phyloP scores from a whole-genome alignment of 768 basidiomycete genomes.

The Boletus eberwhitei region DNA sequence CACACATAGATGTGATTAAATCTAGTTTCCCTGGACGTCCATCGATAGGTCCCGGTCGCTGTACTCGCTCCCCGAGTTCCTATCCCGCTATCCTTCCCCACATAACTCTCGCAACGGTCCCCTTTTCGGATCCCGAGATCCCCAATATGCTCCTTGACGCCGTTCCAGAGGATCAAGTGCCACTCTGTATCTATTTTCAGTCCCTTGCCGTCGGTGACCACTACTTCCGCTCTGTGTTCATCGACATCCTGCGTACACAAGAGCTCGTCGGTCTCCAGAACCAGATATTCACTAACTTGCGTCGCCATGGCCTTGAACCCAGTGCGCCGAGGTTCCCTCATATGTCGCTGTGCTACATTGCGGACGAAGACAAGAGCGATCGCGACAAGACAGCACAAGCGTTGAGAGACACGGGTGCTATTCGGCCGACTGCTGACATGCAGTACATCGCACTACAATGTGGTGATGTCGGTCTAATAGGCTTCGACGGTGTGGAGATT shows the following conservation, averaged over 20 bases:
- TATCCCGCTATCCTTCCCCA: slow-evolving; percentile 68
- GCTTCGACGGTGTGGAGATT: slow-evolving; percentile 47
- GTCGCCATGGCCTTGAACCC: slow-evolving; percentile 35
- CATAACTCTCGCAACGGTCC: slow-evolving; percentile 57
- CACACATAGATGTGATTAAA: slow-evolving; percentile 42
- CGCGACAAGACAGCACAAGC: slow-evolving; percentile 46
- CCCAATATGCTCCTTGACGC: slow-evolving; percentile 34
- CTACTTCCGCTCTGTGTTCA: slow-evolving; percentile 71
- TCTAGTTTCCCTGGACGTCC: slow-evolving; percentile 44
- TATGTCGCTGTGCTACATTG: slow-evolving; percentile 71
- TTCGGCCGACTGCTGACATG: slow-evolving; percentile 29
- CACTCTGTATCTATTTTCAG: slow-evolving; percentile 46
- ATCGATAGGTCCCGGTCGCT: slow-evolving; percentile 12
- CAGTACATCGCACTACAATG: slow-evolving; percentile 26
- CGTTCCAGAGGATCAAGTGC: slow-evolving; percentile 33
- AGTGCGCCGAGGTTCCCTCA: slow-evolving; percentile 64
- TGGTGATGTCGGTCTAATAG: slow-evolving; percentile 33
- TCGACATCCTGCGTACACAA: slow-evolving; percentile 44
- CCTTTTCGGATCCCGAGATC: slow-evolving; percentile 18
- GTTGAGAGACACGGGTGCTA: slow-evolving; percentile 37
- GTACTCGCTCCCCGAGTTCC: slow-evolving; percentile 33
- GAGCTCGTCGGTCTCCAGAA: slow-evolving; percentile 49
- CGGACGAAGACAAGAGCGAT: slow-evolving; percentile 57
- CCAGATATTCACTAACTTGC: slow-evolving; percentile 40
- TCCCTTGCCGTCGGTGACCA: slow-evolving; percentile 55